These are phyloP conservation scores for Porphyrellus cyaneotinctus DNA, from an alignment of 768 basidiomycete genomes.

Conservation along the genomic window DNA sequence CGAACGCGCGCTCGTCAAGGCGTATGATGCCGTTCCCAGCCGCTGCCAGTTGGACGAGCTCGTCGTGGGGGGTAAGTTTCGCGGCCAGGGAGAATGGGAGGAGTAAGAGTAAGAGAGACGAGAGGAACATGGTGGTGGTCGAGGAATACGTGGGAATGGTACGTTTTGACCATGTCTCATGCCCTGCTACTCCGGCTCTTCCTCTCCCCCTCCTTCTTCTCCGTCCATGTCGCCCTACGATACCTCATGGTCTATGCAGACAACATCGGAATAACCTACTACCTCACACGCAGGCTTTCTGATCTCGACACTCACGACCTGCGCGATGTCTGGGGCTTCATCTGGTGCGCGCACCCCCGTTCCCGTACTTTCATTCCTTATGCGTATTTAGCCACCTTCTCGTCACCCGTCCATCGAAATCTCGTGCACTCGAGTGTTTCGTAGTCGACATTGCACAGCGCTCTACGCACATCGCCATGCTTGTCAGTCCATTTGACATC, in stretches of 20 bases:
- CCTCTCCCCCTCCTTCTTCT: slow-evolving; percentile 89
- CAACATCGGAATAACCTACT: slow-evolving; percentile 90
- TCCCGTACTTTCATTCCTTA: slow-evolving; percentile 13
- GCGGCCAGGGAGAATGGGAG: slow-evolving; percentile 32
- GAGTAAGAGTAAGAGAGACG: slow-evolving; percentile 30
- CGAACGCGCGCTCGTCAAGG: slow-evolving; percentile 71
- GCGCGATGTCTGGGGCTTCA: slow-evolving; percentile 84
- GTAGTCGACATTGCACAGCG: slow-evolving; percentile 84
- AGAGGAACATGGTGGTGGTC: slow-evolving; percentile 9
- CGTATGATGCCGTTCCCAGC: slow-evolving; percentile 76
- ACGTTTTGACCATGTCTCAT: slow-evolving; percentile 48
- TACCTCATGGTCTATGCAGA: slow-evolving; percentile 80
- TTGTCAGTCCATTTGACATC: slow-evolving; percentile 57
- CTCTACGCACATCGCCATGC: slow-evolving; percentile 93
- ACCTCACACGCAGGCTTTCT: slow-evolving; percentile 71
- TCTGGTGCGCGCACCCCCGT: slow-evolving; percentile 53
- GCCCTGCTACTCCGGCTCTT: slow-evolving; percentile 87
- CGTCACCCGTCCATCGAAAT: slow-evolving; percentile 87
- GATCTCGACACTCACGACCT: slow-evolving; percentile 67
- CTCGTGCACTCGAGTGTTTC: slow-evolving; percentile 90
- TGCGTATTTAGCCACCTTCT: slow-evolving; percentile 73
- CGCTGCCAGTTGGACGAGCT: slow-evolving; percentile 66
- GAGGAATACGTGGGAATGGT: slow-evolving; percentile 18
- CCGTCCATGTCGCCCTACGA: slow-evolving; percentile 87
- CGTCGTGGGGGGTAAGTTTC: slow-evolving; percentile 37